Evolutionary conservation across 1,284 basidiomycete species (phyloP), one percentile per base, ranked within the genome.

Genomic region (Moniliella sp.): DNA sequence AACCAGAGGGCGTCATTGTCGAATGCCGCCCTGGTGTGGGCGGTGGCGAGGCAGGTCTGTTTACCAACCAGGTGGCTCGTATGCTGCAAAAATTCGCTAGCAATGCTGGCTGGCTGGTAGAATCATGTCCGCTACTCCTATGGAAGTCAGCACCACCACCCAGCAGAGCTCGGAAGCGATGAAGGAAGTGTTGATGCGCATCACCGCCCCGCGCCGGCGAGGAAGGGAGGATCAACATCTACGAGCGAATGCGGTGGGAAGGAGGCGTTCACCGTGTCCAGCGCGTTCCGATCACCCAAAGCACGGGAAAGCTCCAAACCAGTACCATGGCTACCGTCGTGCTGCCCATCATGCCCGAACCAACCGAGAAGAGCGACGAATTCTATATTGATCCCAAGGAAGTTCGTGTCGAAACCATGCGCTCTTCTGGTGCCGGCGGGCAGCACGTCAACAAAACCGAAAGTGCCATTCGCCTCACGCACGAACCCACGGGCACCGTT

Each of bases 361-460:
- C n/a, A n/a, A n/a, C n/a, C n/a, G n/a, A n/a, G n/a, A n/a, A n/a
- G n/a, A 35, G 46, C 31, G 45, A 43, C 4, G 48, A 61, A 28
- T 57, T 70, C 70, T 31, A 74, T 10, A 48, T 82, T 37, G 73
- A 74, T 33, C 75, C 79, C 61, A 78, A 79, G 35, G 88, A 97
- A 39, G 73, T 94, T 31, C 76, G 71, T 47, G 61, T 80, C 2
- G 88, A 94, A 51, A 81, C 88, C 27, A 93, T 94, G 86, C 73
- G 88, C 12, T 72, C 86, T 0, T 66, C 83, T 18, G 91, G 91
- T 28, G 88, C 91, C 2, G 91, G 91, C 30, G 88, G 91, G n/a
- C 84, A 84, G 68, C 88, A 97, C 64, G 91, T 97, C 50, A 99
- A 97, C 65, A 83, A 81, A n/a, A 97, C 88, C 0, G 91, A 97